Percentiles rank a stretch among this genome's conserved stretches.
Evolutionary conservation across 2,329 filamentous ascomycete species (phyloP).

Genomic region (Sarocladium brachiariae): DNA sequence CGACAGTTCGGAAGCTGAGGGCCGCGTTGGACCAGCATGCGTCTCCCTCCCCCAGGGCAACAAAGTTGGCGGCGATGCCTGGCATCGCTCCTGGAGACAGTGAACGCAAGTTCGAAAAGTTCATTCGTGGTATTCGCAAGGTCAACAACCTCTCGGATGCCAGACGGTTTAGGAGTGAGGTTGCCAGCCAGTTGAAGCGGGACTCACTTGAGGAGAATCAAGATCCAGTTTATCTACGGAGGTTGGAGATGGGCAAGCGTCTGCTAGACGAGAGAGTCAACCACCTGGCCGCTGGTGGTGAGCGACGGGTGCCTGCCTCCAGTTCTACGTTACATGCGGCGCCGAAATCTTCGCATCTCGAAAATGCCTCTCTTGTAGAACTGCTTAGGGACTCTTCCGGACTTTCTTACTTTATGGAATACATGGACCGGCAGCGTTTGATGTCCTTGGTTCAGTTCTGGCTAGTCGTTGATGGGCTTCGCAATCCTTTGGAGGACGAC

Average conservation of each 20-base stretch:
- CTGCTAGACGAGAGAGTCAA: slow-evolving; percentile 85
- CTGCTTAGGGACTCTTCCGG: slow-evolving; percentile 86
- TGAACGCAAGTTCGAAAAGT: slow-evolving; percentile 89
- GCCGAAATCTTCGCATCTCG: slow-evolving; percentile 52
- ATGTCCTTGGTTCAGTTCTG: slow-evolving; percentile 95
- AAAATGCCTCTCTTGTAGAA: slow-evolving; percentile 72
- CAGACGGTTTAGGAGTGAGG: slow-evolving; percentile 82
- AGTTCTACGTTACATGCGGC: slow-evolving; percentile 20
- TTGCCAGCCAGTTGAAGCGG: slow-evolving; percentile 83
- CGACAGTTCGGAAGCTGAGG: slow-evolving; percentile 84
- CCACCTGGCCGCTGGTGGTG: slow-evolving; percentile 65
- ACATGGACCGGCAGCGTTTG: slow-evolving; percentile 85
- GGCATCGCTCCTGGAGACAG: slow-evolving; percentile 75
- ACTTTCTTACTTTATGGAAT: slow-evolving; percentile 98
- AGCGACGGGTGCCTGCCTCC: slow-evolving; percentile 28
- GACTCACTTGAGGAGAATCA: slow-evolving; percentile 72
- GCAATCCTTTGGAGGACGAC: slow-evolving; percentile 83
- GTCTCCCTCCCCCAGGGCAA: slow-evolving; percentile 63
- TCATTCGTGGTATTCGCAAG: slow-evolving; percentile 81
- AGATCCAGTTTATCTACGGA: slow-evolving; percentile 79
- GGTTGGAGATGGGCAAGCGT: slow-evolving; percentile 85
- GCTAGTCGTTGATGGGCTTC: slow-evolving; percentile 94
- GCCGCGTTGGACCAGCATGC: slow-evolving; percentile 92
- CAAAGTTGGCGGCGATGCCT: slow-evolving; percentile 64
- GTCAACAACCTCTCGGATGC: slow-evolving; percentile 90